Evolutionary conservation across 768 basidiomycete species (phyloP), one percentile per base, ranked within the genome.

Genomic region (Termitomyces titanicus): DNA sequence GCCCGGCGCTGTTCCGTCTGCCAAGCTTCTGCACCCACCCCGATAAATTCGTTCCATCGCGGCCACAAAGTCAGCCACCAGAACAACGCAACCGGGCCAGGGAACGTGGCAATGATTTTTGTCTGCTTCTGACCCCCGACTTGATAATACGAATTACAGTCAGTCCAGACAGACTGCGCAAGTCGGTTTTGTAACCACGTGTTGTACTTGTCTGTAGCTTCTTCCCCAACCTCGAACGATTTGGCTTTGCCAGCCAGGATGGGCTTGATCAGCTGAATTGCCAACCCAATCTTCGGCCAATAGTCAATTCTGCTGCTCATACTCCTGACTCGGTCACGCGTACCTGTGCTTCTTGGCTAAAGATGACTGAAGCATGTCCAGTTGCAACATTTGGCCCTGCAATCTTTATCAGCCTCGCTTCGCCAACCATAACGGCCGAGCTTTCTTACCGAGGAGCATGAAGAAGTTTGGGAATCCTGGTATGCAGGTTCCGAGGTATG

Each of bases 391-490:
- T 86, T 3, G 84, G 83, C 0, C 80, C 80, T 81, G 52, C 7
- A 24, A 27, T 22, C 17, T 18, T 4, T 11, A 17, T 45, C 37
- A 44, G 35, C 25, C 15, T 29, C 17, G 18, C 24, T 25, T 42
- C 53, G 25, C 25, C 27, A 20, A 25, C 10, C 29, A 27, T 27
- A 9, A 34, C 43, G 33, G 38, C 33, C 9, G 24, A 27, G n/a
- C 33, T 24, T 8, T 13, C 42, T 49, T 54, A 81, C 81, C 82
- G 17, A 79, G 67, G 38, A 83, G 60, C 18, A 68, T 71, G 63
- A 79, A 82, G 27, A 74, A 56, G 60, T 83, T 84, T 15, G 82
- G 83, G 63, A 84, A 83, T 5, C 81, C 81, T 31, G 82, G 82
- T 35, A 77, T 68, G 51, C 76, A 76, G 22, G 74, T 71, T 6